These are phyloP conservation scores for Rhizopus microsporus DNA, from an alignment of 371 early-diverging fungal species.

Conservation along the genomic window DNA sequence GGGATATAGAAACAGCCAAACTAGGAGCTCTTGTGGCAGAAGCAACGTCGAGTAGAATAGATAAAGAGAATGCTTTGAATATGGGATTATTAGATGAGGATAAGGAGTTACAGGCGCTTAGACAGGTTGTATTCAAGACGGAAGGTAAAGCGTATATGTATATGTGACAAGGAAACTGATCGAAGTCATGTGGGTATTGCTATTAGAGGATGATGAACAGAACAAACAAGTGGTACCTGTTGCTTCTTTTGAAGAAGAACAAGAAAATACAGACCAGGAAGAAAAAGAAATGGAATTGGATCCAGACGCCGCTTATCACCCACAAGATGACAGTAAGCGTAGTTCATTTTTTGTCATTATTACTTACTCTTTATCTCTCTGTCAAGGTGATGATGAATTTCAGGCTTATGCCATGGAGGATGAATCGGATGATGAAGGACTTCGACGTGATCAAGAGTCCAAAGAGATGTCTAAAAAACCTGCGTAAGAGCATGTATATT, in stretches of 20 bases:
- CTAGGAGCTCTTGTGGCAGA: conserved; percentile 41
- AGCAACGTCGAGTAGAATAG: conserved; percentile 26
- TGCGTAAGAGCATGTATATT: conserved; percentile 21
- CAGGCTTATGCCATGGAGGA: conserved; percentile 53
- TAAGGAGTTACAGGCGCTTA: conserved; percentile 16
- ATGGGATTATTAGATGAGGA: conserved; percentile 33
- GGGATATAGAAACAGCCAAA: conserved; percentile 29
- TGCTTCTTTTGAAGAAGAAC: neutral
- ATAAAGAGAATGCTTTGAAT: conserved; percentile 26
- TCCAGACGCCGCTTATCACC: conserved; percentile 28
- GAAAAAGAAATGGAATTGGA: conserved; percentile 38
- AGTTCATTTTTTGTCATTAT: neutral
- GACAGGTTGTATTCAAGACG: conserved; percentile 15
- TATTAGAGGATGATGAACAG: too few species aligned
- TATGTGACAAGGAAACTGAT: neutral
- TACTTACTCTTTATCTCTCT: neutral
- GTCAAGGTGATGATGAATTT: conserved; percentile 40
- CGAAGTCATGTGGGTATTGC: too few species aligned
- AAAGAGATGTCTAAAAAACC: conserved; percentile 30
- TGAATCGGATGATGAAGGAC: conserved; percentile 48
- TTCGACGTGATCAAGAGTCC: conserved; percentile 5
- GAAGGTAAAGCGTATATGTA: conserved; percentile 20
- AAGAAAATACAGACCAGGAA: conserved; percentile 4
- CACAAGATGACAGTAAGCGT: conserved; percentile 6
- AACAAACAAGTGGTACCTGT: neutral